Conservation (phyloP, 495 filamentous ascomycete genomes). For the Hypomontagnella submonticulosa region DNA sequence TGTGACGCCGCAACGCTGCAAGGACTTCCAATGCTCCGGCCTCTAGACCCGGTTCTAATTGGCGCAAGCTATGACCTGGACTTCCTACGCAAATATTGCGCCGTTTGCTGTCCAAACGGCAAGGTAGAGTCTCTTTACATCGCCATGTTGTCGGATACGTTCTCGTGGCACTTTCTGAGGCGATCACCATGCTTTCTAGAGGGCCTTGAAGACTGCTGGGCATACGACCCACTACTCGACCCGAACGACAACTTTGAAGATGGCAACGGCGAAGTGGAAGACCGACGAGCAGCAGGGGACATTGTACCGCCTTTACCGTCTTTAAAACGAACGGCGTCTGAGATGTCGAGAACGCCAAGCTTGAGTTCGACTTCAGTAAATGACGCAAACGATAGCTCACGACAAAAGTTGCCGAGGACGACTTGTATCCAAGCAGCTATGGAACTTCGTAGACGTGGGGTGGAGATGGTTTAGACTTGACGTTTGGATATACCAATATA, state of each 20-base stretch:
- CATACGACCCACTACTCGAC: slow-evolving; percentile 61
- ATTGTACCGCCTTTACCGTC: slow-evolving; percentile 55
- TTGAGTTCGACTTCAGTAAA: slow-evolving; percentile 48
- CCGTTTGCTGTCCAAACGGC: slow-evolving; percentile 60
- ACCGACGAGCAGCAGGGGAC: slow-evolving; percentile 60
- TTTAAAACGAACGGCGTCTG: slow-evolving; percentile 60
- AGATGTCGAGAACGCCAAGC: slow-evolving; percentile 61
- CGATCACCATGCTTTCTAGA: slow-evolving; percentile 58
- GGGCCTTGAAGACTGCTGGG: slow-evolving; percentile 63
- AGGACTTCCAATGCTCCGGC: slow-evolving; percentile 66
- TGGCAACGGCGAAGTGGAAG: slow-evolving; percentile 50
- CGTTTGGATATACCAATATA: slow-evolving; percentile 42
- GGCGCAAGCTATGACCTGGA: slow-evolving; percentile 55
- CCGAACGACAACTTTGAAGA: slow-evolving; percentile 50
- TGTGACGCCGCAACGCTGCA: slow-evolving; percentile 64
- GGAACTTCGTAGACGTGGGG: slow-evolving; percentile 47
- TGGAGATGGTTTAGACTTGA: slow-evolving; percentile 46
- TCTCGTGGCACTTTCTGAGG: slow-evolving; percentile 59
- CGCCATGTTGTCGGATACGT: slow-evolving; percentile 60
- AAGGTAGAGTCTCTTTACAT: slow-evolving; percentile 67
- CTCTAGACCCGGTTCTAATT: slow-evolving; percentile 54
- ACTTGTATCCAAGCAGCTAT: slow-evolving; percentile 42
- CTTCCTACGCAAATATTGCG: slow-evolving; percentile 61
- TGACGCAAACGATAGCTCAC: slow-evolving; percentile 45
- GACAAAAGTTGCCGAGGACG: slow-evolving; percentile 47